Percentiles rank a stretch among this genome's conserved stretches.
Conservation (phyloP, 176 grass and related monocot species). For the Musa beccarii region DNA sequence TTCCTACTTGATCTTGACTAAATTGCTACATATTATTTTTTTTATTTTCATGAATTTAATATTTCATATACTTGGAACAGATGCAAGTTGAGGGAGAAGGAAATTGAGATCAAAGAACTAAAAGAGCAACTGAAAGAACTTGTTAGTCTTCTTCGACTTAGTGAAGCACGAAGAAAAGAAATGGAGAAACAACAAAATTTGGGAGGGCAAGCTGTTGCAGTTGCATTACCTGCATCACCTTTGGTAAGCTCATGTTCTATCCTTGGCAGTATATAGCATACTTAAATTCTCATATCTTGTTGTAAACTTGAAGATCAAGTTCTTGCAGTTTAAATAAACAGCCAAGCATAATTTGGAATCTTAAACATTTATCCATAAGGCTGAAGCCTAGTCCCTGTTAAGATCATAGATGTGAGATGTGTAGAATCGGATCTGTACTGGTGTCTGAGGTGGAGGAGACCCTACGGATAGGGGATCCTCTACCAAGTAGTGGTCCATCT, state of each 20-base stretch:
- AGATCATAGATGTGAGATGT: too few relatives aligned
- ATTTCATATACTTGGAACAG: constrained; percentile 34
- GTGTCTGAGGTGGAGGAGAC: too few relatives aligned
- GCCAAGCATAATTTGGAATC: background rate
- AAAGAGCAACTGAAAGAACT: constrained; percentile 96
- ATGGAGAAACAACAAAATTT: constrained; percentile 83
- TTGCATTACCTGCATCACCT: constrained; percentile 47
- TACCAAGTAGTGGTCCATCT: too few relatives aligned
- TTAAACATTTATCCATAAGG: too few relatives aligned
- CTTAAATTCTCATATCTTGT: background rate
- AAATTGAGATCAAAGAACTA: constrained; percentile 85
- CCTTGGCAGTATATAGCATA: background rate
- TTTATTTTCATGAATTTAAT: background rate
- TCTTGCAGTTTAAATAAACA: background rate
- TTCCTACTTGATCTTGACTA: background rate
- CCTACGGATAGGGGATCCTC: too few relatives aligned
- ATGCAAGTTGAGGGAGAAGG: constrained; percentile 72
- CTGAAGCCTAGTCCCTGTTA: too few relatives aligned
- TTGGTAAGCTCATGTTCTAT: constrained; percentile 38
- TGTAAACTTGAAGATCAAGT: background rate
- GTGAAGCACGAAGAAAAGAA: constrained; percentile 81
- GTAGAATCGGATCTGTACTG: too few relatives aligned
- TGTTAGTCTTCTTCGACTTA: constrained; percentile 81
- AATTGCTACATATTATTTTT: background rate
- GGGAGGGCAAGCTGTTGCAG: constrained; percentile 44